phyloP scores from a whole-genome alignment of 2,329 filamentous ascomycete species.

The Aphanoascus verrucosus region DNA sequence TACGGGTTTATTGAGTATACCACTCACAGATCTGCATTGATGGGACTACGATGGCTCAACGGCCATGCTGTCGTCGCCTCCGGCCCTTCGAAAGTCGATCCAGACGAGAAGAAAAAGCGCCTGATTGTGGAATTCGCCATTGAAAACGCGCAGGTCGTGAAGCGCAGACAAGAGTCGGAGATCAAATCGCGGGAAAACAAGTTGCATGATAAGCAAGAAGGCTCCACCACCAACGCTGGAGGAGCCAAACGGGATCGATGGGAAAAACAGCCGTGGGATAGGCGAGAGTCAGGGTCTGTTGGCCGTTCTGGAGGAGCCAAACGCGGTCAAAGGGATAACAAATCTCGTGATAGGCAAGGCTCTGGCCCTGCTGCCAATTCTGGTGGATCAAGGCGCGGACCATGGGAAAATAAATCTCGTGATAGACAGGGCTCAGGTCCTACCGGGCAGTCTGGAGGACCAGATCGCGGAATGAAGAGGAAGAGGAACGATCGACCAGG shows the following conservation, averaged over 20 bases:
- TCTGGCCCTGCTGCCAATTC: background rate
- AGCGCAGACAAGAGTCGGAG: constrained; percentile 58
- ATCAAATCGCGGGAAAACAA: constrained; percentile 38
- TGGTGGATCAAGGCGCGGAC: constrained; percentile 15
- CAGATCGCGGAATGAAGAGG: constrained; percentile 23
- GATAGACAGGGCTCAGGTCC: background rate
- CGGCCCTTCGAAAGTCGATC: constrained; percentile 23
- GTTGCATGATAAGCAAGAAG: background rate
- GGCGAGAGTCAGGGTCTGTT: background rate
- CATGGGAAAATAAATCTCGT: constrained; percentile 21
- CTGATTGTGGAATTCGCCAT: constrained; percentile 96
- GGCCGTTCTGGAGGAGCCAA: constrained; percentile 10
- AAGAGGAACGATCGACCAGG: constrained; percentile 22
- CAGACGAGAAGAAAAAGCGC: constrained; percentile 53
- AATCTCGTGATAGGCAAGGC: constrained; percentile 1
- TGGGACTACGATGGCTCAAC: constrained; percentile 90
- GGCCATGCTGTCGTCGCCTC: constrained; percentile 47
- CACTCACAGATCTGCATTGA: constrained; percentile 84
- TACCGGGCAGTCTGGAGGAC: background rate
- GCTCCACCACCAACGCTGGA: background rate
- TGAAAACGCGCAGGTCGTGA: constrained; percentile 93
- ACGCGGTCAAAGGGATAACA: constrained; percentile 23
- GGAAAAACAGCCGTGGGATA: constrained; percentile 17
- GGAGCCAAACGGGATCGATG: constrained; percentile 25
- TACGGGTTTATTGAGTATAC: constrained; percentile 98